Base-by-base conservation (phyloP, 2,329 filamentous ascomycete genomes). In the Nemania sp. region DNA sequence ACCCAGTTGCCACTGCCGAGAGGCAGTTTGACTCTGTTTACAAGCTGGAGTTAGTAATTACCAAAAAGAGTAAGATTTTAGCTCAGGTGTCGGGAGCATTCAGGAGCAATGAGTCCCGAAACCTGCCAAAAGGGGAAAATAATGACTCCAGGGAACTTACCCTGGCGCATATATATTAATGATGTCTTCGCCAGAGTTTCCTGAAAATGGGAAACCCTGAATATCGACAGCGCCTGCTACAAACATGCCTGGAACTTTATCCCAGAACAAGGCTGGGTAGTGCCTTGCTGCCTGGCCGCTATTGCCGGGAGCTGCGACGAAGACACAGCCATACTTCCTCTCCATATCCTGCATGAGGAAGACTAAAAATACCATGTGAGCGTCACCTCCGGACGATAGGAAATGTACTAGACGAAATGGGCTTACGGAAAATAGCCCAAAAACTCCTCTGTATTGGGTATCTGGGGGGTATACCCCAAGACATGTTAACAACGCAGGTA, bases 401-500 rank as follows among this genome's bases (percentile, higher is more conserved):
- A 32, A 32, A 32, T 4, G 29, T 32, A 32, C 8, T 32, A 47
- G 35, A 49, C 20, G 45, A 24, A 49, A 49, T 49, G 20, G 20
- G 26, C 56, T 20, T 59, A 59, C 56, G 15, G 6, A 43, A 26
- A 45, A 59, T 59, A 20, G 7, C 7, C 35, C n/a, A 59, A 27
- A 45, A 45, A 27, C 13, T 18, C 56, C 22, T 35, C 18, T n/a
- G 7, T 26, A 43, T 35, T 22, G 56, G 56, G 24, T 15, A 18
- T 20, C 24, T 38, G 15, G 15, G 29, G 11, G 20, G 22, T 32
- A 43, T 32, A 8, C 43, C 58, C 41, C 22, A 61, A 32, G 41
- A 51, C 45, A 61, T 52, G 45, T 61, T 61, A 11, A 61, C 43
- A 18, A 61, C 55, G 55, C 55, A 59, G n/a, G 55, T 59, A 26